Percentiles rank a stretch among this genome's conserved stretches.
phyloP scores from a whole-genome alignment of 305 asterid genomes.

The Solanum aculeatissimum region DNA sequence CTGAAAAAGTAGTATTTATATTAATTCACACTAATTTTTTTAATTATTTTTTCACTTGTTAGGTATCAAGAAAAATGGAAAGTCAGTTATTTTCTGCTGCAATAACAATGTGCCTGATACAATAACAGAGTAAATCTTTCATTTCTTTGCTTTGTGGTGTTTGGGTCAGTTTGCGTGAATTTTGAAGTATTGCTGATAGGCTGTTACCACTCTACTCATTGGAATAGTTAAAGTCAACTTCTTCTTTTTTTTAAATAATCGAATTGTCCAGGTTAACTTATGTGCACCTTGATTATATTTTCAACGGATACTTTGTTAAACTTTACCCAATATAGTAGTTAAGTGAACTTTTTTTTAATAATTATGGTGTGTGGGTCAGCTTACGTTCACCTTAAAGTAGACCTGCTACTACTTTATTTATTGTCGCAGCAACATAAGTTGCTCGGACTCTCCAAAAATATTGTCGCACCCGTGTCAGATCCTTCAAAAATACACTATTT shows the following conservation, averaged over 20 bases:
- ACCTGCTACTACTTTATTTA: background rate
- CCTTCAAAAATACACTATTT: too few species aligned
- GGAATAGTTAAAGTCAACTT: background rate
- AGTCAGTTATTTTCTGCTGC: background rate
- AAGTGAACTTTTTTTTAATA: too few species aligned
- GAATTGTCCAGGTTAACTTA: background rate
- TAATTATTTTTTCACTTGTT: background rate
- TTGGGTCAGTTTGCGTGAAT: background rate
- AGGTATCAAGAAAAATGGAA: background rate
- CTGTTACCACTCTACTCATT: background rate
- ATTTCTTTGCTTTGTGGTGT: background rate
- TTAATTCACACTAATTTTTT: background rate
- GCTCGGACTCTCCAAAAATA: too few species aligned
- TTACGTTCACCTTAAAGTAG: background rate
- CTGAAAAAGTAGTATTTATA: background rate
- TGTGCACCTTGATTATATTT: background rate
- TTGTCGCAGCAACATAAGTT: background rate
- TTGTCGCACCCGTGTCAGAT: too few species aligned
- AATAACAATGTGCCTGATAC: background rate
- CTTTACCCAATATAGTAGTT: too few species aligned
- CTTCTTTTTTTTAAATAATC: background rate
- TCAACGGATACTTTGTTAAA: too few species aligned
- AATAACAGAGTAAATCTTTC: background rate
- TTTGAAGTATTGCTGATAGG: background rate
- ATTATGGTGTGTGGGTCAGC: too few species aligned